These are phyloP conservation scores for Pythium vanterpoolii DNA, from an alignment of 352 stramenopile species.

Conservation along the genomic window DNA sequence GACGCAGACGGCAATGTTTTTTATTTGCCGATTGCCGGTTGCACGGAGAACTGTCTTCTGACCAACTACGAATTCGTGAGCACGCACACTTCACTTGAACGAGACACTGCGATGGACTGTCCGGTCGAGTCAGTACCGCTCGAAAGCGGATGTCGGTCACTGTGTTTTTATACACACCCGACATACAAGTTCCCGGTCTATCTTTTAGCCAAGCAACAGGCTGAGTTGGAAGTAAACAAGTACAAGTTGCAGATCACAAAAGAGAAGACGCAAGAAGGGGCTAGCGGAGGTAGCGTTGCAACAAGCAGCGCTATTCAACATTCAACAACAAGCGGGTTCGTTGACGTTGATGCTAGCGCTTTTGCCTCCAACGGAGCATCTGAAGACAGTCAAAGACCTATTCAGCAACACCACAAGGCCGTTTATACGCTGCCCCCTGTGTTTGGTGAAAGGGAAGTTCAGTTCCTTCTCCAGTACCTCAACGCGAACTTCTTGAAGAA, in stretches of 20 bases:
- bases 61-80: conserved; percentile 89
- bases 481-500: conserved; percentile 78
- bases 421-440: background rate
- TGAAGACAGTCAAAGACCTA: background rate
- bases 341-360: conserved; percentile 41
- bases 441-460: conserved; percentile 45
- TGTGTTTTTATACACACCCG: conserved; percentile 36
- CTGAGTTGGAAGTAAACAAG: conserved; percentile 38
- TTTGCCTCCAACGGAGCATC: conserved; percentile 2
- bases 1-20: conserved; percentile 89
- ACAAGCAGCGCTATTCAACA: background rate
- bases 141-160: background rate
- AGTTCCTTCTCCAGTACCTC: conserved; percentile 82
- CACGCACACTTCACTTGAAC: conserved; percentile 18
- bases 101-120: background rate
- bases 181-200: conserved; percentile 61
- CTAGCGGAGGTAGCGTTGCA: background rate
- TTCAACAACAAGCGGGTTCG: conserved; percentile 29
- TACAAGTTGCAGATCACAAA: conserved; percentile 14
- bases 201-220: conserved; percentile 44
- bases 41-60: conserved; percentile 90
- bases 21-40: conserved; percentile 77
- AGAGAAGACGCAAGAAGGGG: conserved; percentile 1
- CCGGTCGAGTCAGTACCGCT: background rate
- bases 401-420: background rate